phyloP scores from a whole-genome alignment of 2,329 filamentous ascomycete species.

The Colletotrichum viniferum region DNA sequence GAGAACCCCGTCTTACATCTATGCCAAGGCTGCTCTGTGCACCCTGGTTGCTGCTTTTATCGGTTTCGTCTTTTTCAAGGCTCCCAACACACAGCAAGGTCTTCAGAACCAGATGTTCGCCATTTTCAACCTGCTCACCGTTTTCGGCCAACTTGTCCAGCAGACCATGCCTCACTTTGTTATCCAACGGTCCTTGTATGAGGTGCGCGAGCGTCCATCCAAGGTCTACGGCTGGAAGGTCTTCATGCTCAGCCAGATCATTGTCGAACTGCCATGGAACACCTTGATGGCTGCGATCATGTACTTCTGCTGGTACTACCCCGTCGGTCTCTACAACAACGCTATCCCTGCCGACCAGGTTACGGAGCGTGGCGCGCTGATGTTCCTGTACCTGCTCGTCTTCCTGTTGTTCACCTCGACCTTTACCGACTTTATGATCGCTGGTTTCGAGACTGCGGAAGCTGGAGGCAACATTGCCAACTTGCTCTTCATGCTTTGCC shows the following conservation, averaged over 20 bases:
- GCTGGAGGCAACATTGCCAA: conserved; percentile 78
- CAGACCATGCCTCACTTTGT: conserved; percentile 89
- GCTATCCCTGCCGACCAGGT: conserved; percentile 65
- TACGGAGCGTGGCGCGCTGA: conserved; percentile 73
- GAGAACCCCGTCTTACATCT: conserved; percentile 88
- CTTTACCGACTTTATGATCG: conserved; percentile 80
- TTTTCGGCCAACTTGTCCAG: conserved; percentile 80
- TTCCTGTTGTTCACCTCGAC: conserved; percentile 85
- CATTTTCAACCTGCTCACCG: conserved; percentile 82
- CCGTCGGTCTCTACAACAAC: conserved; percentile 77
- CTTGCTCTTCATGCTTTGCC: conserved; percentile 72
- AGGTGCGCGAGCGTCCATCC: conserved; percentile 82
- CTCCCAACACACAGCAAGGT: conserved; percentile 74
- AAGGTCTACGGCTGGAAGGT: conserved; percentile 87
- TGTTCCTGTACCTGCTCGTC: conserved; percentile 76
- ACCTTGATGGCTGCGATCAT: conserved; percentile 76
- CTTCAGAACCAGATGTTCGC: conserved; percentile 87
- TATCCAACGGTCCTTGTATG: conserved; percentile 80
- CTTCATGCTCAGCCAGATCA: conserved; percentile 82
- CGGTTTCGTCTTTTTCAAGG: conserved; percentile 79
- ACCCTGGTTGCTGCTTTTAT: conserved; percentile 73
- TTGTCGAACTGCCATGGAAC: conserved; percentile 88
- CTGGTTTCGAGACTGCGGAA: conserved; percentile 76
- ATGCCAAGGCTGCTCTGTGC: conserved; percentile 77
- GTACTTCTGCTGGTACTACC: conserved; percentile 86